Base-by-base conservation (phyloP, 805 yeast genomes). In the Candida boleticola region DNA sequence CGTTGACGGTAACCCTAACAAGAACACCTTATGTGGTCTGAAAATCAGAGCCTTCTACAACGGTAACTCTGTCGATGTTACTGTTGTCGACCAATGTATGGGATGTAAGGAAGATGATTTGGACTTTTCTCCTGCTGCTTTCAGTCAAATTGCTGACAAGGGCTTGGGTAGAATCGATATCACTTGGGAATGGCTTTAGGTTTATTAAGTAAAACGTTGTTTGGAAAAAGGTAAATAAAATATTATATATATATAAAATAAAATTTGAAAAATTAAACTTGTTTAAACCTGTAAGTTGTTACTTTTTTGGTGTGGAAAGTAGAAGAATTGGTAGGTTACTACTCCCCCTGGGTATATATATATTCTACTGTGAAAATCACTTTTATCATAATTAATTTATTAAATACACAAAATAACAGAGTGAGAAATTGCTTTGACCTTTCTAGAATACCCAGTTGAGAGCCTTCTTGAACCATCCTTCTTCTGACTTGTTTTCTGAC, bases 91-190 rank as follows among this genome's bases (percentile, higher is more conserved):
- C 60, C 63, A 73, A 48, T 81, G 85, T 62, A 75, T 65, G 41
- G 82, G 77, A 19, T 81, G 85, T 54, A 48, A 58, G 20, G 54
- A 60, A 39, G 57, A 75, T 44, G 77, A 72, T 51, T 71, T 80
- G 45, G 85, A 80, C 52, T 67, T 81, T 43, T 76, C 83, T n/a
- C 84, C 84, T 6, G 54, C 76, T 43, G 85, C 85, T 4, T 80
- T 81, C 55, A 41, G 61, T 29, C 52, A 64, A 47, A 61, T 80
- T 46, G 84, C 83, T 13, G 76, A 71, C 51, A 58, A 63, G 56
- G 63, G 57, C 39, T 73, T 68, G 51, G 86, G 85, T 34, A 73
- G 81, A 47, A 71, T 81, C 47, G 60, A 67, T 19, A 70, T 80
- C 52, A 58, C 74, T 38, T 80, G 86, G 86, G 56, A 60, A 37